phyloP scores from a whole-genome alignment of 768 basidiomycete genomes.

The Lactarius trivialis region DNA sequence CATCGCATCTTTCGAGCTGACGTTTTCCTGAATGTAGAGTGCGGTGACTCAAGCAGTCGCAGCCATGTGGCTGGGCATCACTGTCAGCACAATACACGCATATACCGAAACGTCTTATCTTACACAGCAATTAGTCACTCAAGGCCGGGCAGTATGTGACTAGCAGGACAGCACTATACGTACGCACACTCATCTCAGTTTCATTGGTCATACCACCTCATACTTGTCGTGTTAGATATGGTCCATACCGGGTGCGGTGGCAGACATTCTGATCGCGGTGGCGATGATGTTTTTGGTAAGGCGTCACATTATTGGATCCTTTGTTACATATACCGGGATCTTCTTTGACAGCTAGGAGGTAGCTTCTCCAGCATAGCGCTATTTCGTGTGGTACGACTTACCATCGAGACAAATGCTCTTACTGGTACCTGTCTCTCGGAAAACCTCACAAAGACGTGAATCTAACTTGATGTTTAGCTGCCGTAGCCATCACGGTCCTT shows the following conservation, averaged over 20 bases:
- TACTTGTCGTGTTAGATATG: neutral
- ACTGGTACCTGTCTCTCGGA: no score
- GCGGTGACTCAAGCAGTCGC: neutral
- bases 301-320: neutral
- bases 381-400: neutral
- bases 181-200: neutral
- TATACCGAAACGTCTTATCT: neutral
- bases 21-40: neutral
- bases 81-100: neutral
- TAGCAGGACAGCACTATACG: neutral
- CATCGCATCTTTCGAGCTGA: neutral
- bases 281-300: neutral
- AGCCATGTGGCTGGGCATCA: neutral
- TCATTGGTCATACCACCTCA: neutral
- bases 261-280: neutral
- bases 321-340: neutral
- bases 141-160: neutral
- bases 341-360: neutral
- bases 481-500: neutral
- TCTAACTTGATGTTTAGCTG: neutral
- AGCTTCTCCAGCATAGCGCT: neutral
- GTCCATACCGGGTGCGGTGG: neutral
- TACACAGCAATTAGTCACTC: neutral
- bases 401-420: neutral
- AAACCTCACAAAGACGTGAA: neutral